Evolutionary conservation across 352 stramenopile genomes (phyloP).

Genomic region (Thalassiosira exigua): DNA sequence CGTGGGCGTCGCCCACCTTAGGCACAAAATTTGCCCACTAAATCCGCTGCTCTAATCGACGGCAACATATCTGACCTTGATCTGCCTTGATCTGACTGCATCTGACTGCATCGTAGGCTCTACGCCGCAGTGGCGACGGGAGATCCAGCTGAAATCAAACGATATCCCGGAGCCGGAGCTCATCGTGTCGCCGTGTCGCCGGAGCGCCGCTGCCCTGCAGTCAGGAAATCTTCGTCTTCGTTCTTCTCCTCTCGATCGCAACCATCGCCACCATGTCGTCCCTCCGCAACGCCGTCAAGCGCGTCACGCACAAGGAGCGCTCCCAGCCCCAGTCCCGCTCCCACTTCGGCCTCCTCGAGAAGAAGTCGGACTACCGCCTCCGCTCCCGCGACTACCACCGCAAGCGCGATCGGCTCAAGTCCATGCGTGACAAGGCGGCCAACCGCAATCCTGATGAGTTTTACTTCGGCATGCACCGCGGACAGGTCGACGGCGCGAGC

Average conservation of each 20-base stretch:
- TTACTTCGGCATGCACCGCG: constrained; percentile 96
- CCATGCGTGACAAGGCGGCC: constrained; percentile 91
- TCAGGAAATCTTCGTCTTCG: constrained; percentile 1
- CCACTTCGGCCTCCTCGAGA: constrained; percentile 97
- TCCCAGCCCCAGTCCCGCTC: constrained; percentile 91
- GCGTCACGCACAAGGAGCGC: constrained; percentile 97
- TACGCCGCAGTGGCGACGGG: too few species aligned
- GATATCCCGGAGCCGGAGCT: too few species aligned
- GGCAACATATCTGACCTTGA: too few species aligned
- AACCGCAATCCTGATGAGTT: constrained; percentile 99
- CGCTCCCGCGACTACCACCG: constrained; percentile 95
- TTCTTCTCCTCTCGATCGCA: neutral
- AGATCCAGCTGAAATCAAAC: too few species aligned
- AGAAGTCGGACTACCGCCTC: constrained; percentile 98
- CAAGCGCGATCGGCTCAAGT: constrained; percentile 91
- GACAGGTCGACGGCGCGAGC: constrained; percentile 63
- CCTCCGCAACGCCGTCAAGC: constrained; percentile 98
- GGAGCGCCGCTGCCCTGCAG: too few species aligned
- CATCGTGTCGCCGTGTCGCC: too few species aligned
- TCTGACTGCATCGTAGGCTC: too few species aligned
- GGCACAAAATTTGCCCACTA: too few species aligned
- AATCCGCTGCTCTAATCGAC: too few species aligned
- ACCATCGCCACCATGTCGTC: constrained; percentile 80
- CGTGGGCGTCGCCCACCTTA: too few species aligned
- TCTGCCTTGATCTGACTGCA: too few species aligned